These are phyloP conservation scores for Spathaspora gorwiae DNA, from an alignment of 805 yeast species.

Conservation along the genomic window DNA sequence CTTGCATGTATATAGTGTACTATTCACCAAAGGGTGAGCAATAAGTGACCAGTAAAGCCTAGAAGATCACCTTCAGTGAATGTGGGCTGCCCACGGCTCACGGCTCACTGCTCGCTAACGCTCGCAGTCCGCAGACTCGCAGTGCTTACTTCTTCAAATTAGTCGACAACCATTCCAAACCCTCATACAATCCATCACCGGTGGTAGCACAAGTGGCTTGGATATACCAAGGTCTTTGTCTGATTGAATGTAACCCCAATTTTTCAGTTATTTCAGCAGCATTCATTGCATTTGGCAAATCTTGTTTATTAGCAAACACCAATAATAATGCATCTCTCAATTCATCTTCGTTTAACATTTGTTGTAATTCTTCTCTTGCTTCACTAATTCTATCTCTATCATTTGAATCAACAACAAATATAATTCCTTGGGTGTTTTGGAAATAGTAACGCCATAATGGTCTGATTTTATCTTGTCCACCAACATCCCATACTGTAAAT, in stretches of 20 bases:
- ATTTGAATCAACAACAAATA: slow-evolving; percentile 40
- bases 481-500: slow-evolving; percentile 42
- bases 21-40: no score
- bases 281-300: slow-evolving; percentile 42
- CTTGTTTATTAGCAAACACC: slow-evolving; percentile 41
- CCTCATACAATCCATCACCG: slow-evolving; percentile 36
- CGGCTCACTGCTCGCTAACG: no score
- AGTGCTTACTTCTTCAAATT: slow-evolving; percentile 20
- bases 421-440: slow-evolving; percentile 41
- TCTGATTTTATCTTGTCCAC: slow-evolving; percentile 42
- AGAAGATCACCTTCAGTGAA: no score
- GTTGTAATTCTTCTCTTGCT: slow-evolving; percentile 41
- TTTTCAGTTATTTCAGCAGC: slow-evolving; percentile 42
- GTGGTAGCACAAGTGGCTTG: slow-evolving; percentile 41
- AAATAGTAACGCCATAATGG: slow-evolving; percentile 43
- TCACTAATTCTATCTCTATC: slow-evolving; percentile 42
- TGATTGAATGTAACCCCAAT: slow-evolving; percentile 39
- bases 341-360: slow-evolving; percentile 42
- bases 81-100: no score
- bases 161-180: slow-evolving; percentile 35
- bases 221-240: slow-evolving; percentile 43
- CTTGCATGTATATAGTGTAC: no score
- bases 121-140: no score
- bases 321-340: slow-evolving; percentile 38
- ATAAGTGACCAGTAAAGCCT: no score